These are phyloP conservation scores for Pseudogymnoascus sp. DNA, from an alignment of 2,329 filamentous ascomycete species.

Conservation along the genomic window DNA sequence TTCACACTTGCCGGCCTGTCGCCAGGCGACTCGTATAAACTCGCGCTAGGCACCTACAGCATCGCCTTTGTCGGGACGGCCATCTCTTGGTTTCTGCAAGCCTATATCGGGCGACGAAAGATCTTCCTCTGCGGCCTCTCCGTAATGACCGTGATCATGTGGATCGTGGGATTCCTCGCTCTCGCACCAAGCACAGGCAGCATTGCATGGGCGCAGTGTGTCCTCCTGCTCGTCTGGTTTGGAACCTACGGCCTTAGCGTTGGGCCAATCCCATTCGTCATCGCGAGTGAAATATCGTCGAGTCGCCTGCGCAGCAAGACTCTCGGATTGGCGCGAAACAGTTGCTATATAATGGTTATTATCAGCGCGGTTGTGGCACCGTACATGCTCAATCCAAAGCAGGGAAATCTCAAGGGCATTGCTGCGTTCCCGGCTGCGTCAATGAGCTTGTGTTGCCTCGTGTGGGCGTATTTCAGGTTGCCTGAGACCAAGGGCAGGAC, in stretches of 20 bases:
- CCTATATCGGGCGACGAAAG: constrained; percentile 6
- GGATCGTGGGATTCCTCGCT: constrained; percentile 12
- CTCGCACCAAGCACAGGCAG: constrained; percentile 22
- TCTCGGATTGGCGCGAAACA: constrained; percentile 35
- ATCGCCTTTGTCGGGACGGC: constrained; percentile 30
- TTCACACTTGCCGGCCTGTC: constrained; percentile 48
- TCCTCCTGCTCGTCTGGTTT: constrained; percentile 32
- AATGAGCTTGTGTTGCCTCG: neutral
- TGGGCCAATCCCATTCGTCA: constrained; percentile 6
- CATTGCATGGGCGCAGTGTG: constrained; percentile 35
- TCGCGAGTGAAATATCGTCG: constrained; percentile 30
- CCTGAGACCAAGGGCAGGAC: constrained; percentile 28
- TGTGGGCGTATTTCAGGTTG: constrained; percentile 21
- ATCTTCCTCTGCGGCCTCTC: constrained; percentile 8
- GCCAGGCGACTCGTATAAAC: constrained; percentile 42
- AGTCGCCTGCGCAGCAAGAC: constrained; percentile 34
- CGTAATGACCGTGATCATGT: constrained; percentile 4
- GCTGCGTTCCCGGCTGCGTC: constrained; percentile 11
- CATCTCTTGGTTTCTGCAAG: constrained; percentile 11
- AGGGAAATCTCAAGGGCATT: constrained; percentile 11
- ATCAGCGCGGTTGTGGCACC: constrained; percentile 50
- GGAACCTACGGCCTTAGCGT: constrained; percentile 27
- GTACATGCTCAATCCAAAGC: constrained; percentile 49
- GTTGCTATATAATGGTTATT: constrained; percentile 48
- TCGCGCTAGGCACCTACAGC: constrained; percentile 41